Evolutionary conservation across 257 asterid species (phyloP).

Genomic region (Solanum sejunctum): DNA sequence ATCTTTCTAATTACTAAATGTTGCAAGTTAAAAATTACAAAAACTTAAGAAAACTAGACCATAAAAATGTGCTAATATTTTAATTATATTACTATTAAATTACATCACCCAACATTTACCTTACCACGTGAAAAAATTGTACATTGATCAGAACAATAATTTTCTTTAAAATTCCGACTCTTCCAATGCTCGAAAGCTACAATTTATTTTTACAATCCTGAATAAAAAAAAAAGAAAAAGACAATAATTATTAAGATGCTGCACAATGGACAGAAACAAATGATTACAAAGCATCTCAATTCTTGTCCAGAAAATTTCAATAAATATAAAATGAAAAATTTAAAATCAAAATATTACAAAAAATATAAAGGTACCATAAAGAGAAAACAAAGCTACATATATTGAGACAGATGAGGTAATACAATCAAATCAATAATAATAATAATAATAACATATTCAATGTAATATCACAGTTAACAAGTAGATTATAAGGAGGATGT

Average conservation of each 20-base stretch:
- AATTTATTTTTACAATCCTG: not conserved
- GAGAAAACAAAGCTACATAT: not conserved
- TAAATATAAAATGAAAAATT: not conserved
- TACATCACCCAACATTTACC: not conserved
- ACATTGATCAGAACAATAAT: not conserved
- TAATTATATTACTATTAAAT: not conserved
- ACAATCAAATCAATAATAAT: not conserved
- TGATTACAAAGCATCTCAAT: not conserved
- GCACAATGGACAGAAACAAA: not conserved
- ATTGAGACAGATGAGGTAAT: not conserved
- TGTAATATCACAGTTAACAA: not conserved
- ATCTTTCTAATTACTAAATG: too few species aligned
- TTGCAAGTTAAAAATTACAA: too few species aligned
- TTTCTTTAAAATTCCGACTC: not conserved
- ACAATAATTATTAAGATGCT: not conserved
- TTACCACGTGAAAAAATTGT: not conserved
- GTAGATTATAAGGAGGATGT: too few species aligned
- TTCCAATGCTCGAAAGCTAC: not conserved
- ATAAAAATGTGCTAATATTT: not conserved
- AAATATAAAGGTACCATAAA: not conserved
- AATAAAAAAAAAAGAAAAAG: not conserved
- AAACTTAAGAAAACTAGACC: not conserved
- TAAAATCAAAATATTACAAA: not conserved
- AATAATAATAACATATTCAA: not conserved
- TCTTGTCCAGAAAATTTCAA: not conserved